Base-by-base conservation (phyloP, 2,329 filamentous ascomycete species). In the Penicillium sp. region DNA sequence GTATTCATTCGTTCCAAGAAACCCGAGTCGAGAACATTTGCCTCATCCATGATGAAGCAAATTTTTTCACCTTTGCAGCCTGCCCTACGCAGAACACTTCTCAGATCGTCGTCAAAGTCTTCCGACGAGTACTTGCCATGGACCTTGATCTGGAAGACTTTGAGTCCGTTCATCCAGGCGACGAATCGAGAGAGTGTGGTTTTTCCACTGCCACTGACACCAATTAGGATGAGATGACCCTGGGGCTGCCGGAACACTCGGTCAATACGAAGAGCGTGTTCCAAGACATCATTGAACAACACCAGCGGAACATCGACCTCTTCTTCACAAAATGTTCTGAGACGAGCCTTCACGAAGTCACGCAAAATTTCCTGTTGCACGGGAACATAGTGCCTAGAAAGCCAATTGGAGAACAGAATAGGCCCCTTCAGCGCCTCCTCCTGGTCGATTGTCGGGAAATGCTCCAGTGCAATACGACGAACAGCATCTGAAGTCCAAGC, bases 1-100 rank as follows among this genome's bases (percentile, higher is more conserved):
- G 93, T 99, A 68, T 99, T 99, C 93, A 98, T 99, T 61, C 94
- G 85, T 70, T 99, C 93, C 47, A 99, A 72, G 83, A 99, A 99
- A 46, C 93, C 93, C 38, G 93, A 98, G 69, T 99, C 93, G 27
- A 99, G 80, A 33, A 99, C 93, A 62, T 99, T 99, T 8, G 91
- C 86, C 73, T 99, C 93, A 66, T 99, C 93, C 90, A 99, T 97
- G 75, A 99, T 96, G 76, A 99, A 99, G 73, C 94, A 98, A 42
- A 99, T 95, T 77, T 97, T 97, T 68, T 99, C 93, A 33, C 93
- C 93, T 76, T 96, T 96, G 76, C 91, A 97, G 54, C 93, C 93
- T 60, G 89, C 94, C 48, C 93, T 83, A 39, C 93, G 85, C 36
- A 99, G 81, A 7, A 99, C 93, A 65, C 90, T 91, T 56, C 94